Conservation (phyloP, 73 alveolate genomes). For the Paramecium sexaurelia region DNA sequence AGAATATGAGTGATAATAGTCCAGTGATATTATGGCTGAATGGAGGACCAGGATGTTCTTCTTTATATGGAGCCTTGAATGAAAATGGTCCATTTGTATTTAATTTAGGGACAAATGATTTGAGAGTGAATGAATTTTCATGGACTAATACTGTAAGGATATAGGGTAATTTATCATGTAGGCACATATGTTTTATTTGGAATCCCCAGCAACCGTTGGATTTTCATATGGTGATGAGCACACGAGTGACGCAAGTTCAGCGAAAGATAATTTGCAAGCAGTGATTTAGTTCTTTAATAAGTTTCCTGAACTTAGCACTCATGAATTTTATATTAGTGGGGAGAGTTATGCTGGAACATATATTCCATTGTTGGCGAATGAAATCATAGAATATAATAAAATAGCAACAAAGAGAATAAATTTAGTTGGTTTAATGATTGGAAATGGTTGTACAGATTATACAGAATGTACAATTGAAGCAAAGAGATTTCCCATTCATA, state of each 20-base stretch:
- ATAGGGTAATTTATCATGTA: neutral
- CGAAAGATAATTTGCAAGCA: constrained; percentile 82
- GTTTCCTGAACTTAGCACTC: constrained; percentile 75
- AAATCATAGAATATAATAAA: constrained; percentile 65
- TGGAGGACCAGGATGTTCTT: constrained; percentile 98
- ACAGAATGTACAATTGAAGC: constrained; percentile 55
- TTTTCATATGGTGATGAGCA: constrained; percentile 49
- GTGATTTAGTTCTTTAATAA: constrained; percentile 74
- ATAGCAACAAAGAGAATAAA: constrained; percentile 59
- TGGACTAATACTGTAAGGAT: constrained; percentile 65
- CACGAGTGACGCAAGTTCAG: constrained; percentile 75
- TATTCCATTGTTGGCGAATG: constrained; percentile 82
- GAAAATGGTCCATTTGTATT: constrained; percentile 90
- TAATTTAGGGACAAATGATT: neutral
- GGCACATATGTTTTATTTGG: constrained; percentile 57
- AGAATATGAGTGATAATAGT: neutral
- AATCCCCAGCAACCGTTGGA: constrained; percentile 50
- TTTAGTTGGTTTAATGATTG: constrained; percentile 76
- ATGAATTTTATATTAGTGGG: constrained; percentile 85
- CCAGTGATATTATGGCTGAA: constrained; percentile 90
- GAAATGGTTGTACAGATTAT: constrained; percentile 81
- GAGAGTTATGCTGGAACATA: constrained; percentile 95
- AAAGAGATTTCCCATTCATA: neutral
- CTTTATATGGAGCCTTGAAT: constrained; percentile 78
- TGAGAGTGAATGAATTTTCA: constrained; percentile 29